Conservation (phyloP, 2,329 filamentous ascomycete genomes). For the Hymenoscyphus occultus region DNA sequence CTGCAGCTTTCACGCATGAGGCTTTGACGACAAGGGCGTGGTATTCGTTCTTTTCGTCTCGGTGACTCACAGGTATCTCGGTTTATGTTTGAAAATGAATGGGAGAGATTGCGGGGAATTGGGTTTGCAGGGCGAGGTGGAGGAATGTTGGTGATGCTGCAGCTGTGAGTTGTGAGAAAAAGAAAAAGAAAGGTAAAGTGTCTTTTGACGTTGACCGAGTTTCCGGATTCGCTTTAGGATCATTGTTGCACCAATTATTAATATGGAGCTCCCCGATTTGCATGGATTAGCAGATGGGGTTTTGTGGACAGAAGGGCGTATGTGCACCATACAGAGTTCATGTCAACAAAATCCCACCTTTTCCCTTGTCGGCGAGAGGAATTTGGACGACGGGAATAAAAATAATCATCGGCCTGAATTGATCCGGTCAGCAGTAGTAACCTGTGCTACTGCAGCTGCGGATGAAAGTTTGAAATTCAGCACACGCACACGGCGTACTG, state of each 20-base stretch:
- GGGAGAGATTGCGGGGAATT: neutral
- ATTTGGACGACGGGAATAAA: neutral
- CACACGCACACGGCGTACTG: neutral
- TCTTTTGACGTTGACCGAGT: neutral
- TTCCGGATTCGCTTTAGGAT: neutral
- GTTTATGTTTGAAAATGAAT: neutral
- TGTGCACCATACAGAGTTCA: neutral
- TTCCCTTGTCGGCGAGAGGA: neutral
- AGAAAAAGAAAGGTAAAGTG: neutral
- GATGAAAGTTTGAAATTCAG: neutral
- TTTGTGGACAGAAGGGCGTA: neutral
- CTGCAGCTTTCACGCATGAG: neutral
- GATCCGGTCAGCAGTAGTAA: neutral
- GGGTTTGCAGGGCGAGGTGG: neutral
- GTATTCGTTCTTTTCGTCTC: neutral
- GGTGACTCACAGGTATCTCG: neutral
- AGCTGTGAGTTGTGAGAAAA: neutral
- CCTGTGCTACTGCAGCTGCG: neutral
- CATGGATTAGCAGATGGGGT: neutral
- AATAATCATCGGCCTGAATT: neutral
- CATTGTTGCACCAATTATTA: neutral
- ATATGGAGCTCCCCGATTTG: neutral
- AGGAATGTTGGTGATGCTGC: neutral
- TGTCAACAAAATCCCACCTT: constrained; percentile 3
- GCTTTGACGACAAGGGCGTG: neutral